Conservation (phyloP, 345 rosid genomes). For the Kernera saxatilis region DNA sequence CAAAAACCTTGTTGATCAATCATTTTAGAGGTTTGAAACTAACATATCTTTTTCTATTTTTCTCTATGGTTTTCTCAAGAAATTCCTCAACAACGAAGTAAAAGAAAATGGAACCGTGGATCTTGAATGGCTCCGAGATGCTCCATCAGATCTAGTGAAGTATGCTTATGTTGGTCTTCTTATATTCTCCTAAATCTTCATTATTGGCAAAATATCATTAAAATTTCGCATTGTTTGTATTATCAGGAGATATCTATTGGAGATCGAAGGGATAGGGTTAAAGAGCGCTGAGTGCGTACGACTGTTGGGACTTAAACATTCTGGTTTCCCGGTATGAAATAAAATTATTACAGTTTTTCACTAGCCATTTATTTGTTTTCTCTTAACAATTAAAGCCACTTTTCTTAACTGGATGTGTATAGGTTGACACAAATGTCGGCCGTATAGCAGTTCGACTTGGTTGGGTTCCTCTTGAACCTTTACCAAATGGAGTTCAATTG, state of each 20-base stretch:
- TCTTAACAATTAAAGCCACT: neutral
- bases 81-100: slow-evolving; percentile 39
- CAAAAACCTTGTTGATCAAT: neutral
- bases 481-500: slow-evolving; percentile 47
- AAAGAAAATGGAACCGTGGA: slow-evolving; percentile 41
- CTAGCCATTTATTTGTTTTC: neutral
- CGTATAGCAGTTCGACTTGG: slow-evolving; percentile 70
- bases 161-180: slow-evolving; percentile 17
- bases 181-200: neutral
- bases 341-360: neutral
- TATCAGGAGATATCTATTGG: slow-evolving; percentile 49
- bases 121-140: slow-evolving; percentile 70
- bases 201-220: neutral
- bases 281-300: slow-evolving; percentile 73
- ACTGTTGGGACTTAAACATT: slow-evolving; percentile 47
- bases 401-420: neutral
- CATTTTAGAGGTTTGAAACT: neutral
- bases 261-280: slow-evolving; percentile 49
- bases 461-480: slow-evolving; percentile 70
- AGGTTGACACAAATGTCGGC: slow-evolving; percentile 80
- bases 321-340: slow-evolving; percentile 59
- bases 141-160: slow-evolving; percentile 54
- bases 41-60: neutral
- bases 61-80: slow-evolving; percentile 21
- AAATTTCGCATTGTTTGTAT: neutral